Conservation (phyloP, 2,329 filamentous ascomycete species). For the Trichoderma sp. region DNA sequence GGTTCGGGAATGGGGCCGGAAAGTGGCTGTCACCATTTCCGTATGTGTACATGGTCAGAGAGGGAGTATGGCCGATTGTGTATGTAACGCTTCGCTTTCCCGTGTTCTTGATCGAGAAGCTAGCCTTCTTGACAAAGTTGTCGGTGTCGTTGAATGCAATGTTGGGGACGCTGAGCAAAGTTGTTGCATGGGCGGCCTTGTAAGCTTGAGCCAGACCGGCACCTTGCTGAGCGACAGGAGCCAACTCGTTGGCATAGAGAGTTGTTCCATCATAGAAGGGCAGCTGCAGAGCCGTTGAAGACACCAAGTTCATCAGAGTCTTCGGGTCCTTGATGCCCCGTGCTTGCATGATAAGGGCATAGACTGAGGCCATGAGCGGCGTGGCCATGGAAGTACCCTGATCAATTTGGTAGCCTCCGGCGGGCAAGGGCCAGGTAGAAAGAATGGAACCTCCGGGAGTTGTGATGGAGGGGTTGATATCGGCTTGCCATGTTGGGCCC, state of each 20-base stretch:
- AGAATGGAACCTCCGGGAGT: slow-evolving; percentile 57
- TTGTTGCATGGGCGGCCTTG: slow-evolving; percentile 55
- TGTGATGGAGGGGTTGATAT: slow-evolving; percentile 54
- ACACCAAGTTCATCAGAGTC: slow-evolving; percentile 48
- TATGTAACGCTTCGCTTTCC: slow-evolving; percentile 50
- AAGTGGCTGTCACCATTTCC: slow-evolving; percentile 32
- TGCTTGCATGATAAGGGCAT: slow-evolving; percentile 53
- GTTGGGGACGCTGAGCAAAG: slow-evolving; percentile 52
- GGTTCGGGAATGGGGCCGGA: slow-evolving; percentile 46
- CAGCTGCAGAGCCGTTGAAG: slow-evolving; percentile 48
- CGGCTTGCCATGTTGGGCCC: slow-evolving; percentile 60
- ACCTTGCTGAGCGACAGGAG: slow-evolving; percentile 60
- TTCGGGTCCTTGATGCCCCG: slow-evolving; percentile 51
- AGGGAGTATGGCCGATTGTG: slow-evolving; percentile 48
- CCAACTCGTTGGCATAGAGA: slow-evolving; percentile 39
- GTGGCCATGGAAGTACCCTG: slow-evolving; percentile 62
- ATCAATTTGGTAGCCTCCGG: slow-evolving; percentile 50
- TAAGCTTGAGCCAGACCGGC: slow-evolving; percentile 59
- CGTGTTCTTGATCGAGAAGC: slow-evolving; percentile 57
- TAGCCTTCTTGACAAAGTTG: slow-evolving; percentile 47
- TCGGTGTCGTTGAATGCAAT: slow-evolving; percentile 64
- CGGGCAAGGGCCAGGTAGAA: slow-evolving; percentile 51
- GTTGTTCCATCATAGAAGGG: slow-evolving; percentile 45
- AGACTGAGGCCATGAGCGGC: slow-evolving; percentile 54
- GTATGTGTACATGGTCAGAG: slow-evolving; percentile 54